Evolutionary conservation across 2,329 filamentous ascomycete species (phyloP).

Genomic region (Alternaria hordeiaustralica): DNA sequence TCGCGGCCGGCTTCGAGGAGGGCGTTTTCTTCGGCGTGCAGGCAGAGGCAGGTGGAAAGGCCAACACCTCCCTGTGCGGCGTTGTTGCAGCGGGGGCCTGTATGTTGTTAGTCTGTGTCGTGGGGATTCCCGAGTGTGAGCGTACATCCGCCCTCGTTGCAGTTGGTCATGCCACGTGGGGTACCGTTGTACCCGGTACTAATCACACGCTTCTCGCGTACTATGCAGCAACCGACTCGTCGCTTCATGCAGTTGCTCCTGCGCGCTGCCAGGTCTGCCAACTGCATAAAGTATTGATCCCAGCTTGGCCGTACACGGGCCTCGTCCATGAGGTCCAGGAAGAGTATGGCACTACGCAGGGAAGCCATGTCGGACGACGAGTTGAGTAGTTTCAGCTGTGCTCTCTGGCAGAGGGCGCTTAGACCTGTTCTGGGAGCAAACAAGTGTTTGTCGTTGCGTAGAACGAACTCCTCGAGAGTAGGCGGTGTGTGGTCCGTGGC

Average conservation of each 20-base stretch:
- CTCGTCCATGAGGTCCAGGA: slow-evolving; percentile 77
- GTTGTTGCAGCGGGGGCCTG: slow-evolving; percentile 77
- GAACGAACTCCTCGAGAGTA: slow-evolving; percentile 64
- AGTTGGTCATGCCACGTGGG: slow-evolving; percentile 87
- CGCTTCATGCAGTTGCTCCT: slow-evolving; percentile 98
- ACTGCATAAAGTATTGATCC: slow-evolving; percentile 98
- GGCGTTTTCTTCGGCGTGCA: slow-evolving; percentile 99
- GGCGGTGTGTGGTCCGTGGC: slow-evolving; percentile 57
- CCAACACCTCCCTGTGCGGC: slow-evolving; percentile 72
- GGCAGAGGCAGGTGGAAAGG: slow-evolving; percentile 86
- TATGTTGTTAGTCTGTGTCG: background rate
- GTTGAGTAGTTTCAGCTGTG: slow-evolving; percentile 86
- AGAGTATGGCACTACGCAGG: slow-evolving; percentile 74
- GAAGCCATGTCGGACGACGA: slow-evolving; percentile 73
- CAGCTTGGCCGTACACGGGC: slow-evolving; percentile 85
- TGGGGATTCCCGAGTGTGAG: background rate
- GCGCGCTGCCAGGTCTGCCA: slow-evolving; percentile 89
- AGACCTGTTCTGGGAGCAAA: slow-evolving; percentile 71
- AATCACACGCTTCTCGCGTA: slow-evolving; percentile 84
- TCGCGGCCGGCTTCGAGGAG: slow-evolving; percentile 92
- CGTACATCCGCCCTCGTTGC: slow-evolving; percentile 86
- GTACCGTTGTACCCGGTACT: slow-evolving; percentile 98
- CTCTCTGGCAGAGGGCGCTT: slow-evolving; percentile 78
- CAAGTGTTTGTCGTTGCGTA: slow-evolving; percentile 74
- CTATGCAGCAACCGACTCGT: slow-evolving; percentile 91